Conservation (phyloP, 768 basidiomycete species). For the Lentinula raphanica region DNA sequence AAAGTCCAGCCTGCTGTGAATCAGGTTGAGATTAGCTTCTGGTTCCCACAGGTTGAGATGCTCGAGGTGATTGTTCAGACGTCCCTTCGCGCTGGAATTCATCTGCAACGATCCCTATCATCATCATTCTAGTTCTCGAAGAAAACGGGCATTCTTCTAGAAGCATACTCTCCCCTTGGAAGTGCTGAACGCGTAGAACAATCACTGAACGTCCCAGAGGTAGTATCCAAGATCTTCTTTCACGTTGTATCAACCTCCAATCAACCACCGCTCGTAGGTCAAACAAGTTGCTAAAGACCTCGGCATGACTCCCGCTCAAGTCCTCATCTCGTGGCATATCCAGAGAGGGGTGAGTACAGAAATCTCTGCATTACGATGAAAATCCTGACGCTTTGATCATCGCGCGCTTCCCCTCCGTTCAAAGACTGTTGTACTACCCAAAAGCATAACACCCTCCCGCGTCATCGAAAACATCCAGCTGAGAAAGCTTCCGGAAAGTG, state of each 20-base stretch:
- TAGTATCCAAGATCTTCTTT: constrained; percentile 10
- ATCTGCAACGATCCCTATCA: not conserved
- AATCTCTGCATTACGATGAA: not conserved
- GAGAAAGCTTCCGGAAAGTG: constrained; percentile 29
- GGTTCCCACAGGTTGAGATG: constrained; percentile 48
- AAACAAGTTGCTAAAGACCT: constrained; percentile 55
- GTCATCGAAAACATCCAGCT: constrained; percentile 66
- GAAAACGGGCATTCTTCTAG: constrained; percentile 57
- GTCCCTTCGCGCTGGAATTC: no score
- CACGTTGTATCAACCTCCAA: not conserved
- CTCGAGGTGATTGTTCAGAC: not conserved
- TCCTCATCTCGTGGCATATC: constrained; percentile 70
- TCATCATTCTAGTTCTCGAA: constrained; percentile 51
- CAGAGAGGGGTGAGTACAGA: constrained; percentile 58
- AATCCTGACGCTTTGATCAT: not conserved
- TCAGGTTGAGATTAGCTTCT: constrained; percentile 34
- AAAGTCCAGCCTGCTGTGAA: constrained; percentile 64
- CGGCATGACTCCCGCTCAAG: constrained; percentile 70
- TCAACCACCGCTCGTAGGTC: constrained; percentile 41
- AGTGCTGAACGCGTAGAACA: constrained; percentile 53
- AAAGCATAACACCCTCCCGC: constrained; percentile 67
- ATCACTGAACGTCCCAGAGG: constrained; percentile 55
- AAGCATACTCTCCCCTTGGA: constrained; percentile 77
- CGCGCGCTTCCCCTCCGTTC: not conserved
- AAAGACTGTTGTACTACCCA: constrained; percentile 69